A percentile compares a stretch with the other conserved stretches of the same genome.
phyloP scores from a whole-genome alignment of 371 early-diverging fungal genomes.

The Mortierella sp. region DNA sequence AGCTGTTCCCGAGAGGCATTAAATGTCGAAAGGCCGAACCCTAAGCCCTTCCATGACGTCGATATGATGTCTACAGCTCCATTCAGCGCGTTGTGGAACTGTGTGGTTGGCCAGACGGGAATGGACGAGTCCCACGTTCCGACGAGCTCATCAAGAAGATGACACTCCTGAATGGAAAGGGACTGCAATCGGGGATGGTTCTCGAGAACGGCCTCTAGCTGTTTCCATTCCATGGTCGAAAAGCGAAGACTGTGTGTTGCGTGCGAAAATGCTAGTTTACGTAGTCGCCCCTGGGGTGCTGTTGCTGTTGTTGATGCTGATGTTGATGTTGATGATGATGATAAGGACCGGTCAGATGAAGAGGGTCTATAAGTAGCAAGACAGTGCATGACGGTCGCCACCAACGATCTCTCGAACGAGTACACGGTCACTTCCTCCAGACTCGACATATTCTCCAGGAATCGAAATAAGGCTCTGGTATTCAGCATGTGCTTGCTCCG shows the following conservation, averaged over 20 bases:
- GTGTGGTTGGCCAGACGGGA: background rate
- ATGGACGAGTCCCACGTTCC: background rate
- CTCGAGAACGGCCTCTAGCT: slow-evolving; percentile 1
- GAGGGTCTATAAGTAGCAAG: slow-evolving; percentile 13
- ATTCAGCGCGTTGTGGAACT: no score
- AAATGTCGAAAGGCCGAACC: background rate
- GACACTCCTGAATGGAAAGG: background rate
- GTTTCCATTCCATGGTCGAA: background rate
- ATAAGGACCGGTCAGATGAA: background rate
- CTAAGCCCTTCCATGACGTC: background rate
- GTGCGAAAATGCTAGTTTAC: background rate
- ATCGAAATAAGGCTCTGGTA: slow-evolving; percentile 1
- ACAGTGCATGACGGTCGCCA: slow-evolving; percentile 4
- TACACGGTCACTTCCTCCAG: slow-evolving; percentile 20
- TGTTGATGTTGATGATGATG: no score
- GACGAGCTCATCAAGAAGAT: background rate
- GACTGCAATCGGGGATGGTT: background rate
- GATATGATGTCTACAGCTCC: background rate
- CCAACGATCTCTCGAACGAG: slow-evolving; percentile 8
- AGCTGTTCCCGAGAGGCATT: background rate
- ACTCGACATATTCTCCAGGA: slow-evolving; percentile 9
- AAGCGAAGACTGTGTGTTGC: background rate
- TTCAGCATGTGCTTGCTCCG: slow-evolving; percentile 2
- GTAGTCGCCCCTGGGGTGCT: background rate
- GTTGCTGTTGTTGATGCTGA: background rate